Evolutionary conservation across 441 rosid species (phyloP).

Genomic region (Corymbia citriodora): DNA sequence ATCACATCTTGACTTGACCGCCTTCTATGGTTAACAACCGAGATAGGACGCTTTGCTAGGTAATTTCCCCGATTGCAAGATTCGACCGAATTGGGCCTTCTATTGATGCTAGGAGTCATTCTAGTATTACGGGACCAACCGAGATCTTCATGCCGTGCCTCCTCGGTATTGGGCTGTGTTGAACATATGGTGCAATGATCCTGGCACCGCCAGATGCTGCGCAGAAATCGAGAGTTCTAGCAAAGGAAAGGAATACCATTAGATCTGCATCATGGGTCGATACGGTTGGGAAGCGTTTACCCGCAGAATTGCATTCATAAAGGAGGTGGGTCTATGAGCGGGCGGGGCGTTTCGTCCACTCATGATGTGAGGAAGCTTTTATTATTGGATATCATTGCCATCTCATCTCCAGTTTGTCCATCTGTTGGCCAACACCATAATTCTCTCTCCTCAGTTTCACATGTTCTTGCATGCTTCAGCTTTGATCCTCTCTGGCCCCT

Average conservation of each 20-base stretch:
- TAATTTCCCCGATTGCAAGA: neutral
- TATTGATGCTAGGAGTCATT: neutral
- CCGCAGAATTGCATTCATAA: neutral
- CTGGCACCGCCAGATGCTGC: neutral
- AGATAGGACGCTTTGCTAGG: neutral
- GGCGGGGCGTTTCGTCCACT: neutral
- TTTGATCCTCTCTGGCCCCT: neutral
- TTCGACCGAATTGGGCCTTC: neutral
- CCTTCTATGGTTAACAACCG: neutral
- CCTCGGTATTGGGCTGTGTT: neutral
- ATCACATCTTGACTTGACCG: neutral
- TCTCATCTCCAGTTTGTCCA: neutral
- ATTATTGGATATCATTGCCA: neutral
- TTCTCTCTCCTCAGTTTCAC: neutral
- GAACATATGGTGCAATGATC: neutral
- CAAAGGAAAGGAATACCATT: neutral
- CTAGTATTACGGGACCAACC: neutral
- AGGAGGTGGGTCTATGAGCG: neutral
- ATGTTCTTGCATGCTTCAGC: neutral
- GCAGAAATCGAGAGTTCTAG: neutral
- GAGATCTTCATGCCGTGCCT: neutral
- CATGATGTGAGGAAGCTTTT: neutral
- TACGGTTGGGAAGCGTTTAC: neutral
- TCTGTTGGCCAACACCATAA: neutral
- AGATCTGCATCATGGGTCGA: neutral